Evolutionary conservation across 371 early-diverging fungal species (phyloP).

Genomic region (Lichtheimia ramosa): DNA sequence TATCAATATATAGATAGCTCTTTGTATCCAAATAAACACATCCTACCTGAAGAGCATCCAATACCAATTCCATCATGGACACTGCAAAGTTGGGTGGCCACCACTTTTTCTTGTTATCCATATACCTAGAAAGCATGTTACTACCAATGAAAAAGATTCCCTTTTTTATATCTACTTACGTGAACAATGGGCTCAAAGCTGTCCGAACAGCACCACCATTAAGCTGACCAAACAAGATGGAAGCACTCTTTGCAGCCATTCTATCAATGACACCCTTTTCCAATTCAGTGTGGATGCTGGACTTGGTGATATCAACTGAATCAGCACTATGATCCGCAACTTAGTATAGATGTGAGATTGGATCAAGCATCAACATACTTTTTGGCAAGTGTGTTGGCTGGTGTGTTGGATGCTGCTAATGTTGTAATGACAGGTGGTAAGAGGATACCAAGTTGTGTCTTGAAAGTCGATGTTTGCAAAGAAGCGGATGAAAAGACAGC

Average conservation of each 20-base stretch:
- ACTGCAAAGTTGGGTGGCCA: slow-evolving; percentile 53
- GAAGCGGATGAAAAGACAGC: slow-evolving; percentile 56
- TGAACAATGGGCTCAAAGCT: slow-evolving; percentile 13
- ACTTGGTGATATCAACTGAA: slow-evolving; percentile 22
- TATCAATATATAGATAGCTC: not conserved
- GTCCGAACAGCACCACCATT: slow-evolving; percentile 46
- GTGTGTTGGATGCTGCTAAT: slow-evolving; percentile 25
- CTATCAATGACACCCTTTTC: slow-evolving; percentile 23
- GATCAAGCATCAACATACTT: not conserved
- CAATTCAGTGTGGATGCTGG: slow-evolving; percentile 18
- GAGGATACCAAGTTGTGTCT: slow-evolving; percentile 55
- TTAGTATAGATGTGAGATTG: too few relatives aligned
- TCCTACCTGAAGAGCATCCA: slow-evolving; percentile 53
- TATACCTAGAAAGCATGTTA: slow-evolving; percentile 27
- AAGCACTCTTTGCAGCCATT: slow-evolving; percentile 31
- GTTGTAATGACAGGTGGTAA: slow-evolving; percentile 57
- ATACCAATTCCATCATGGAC: slow-evolving; percentile 54
- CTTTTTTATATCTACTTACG: slow-evolving; percentile 3
- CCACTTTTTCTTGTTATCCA: slow-evolving; percentile 64
- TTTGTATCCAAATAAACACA: too few relatives aligned
- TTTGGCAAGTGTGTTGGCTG: slow-evolving; percentile 32
- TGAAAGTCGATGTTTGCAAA: slow-evolving; percentile 53
- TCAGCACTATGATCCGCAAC: slow-evolving; percentile 10
- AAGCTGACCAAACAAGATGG: slow-evolving; percentile 27
- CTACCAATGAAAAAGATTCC: not conserved